Evolutionary conservation across 1,284 basidiomycete genomes (phyloP), one percentile per base, ranked within the genome.

Genomic region (Neolentinus lepideus): DNA sequence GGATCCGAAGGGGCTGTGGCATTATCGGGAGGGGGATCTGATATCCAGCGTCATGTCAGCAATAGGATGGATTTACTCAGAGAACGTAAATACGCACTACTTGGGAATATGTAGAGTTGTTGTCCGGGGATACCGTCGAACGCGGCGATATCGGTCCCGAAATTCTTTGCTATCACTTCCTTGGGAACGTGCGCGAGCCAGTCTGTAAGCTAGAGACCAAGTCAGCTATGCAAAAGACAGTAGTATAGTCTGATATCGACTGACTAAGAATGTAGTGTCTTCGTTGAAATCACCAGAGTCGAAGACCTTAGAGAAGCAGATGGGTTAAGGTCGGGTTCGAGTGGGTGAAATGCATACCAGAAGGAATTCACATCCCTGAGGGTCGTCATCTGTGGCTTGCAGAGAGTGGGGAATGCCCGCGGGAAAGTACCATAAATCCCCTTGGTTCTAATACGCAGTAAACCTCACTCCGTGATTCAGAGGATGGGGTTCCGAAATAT

Each of bases 111-210:
- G 67, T 84, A 87, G 51, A 88, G 73, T 63, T 87, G 78, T 54
- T 79, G 58, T 4, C 72, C 69, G 1, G 83, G 84, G 57, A 86
- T 77, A 58, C 80, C 73, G 48, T 76, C 71, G 66, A 87, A 87
- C 1, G 77, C 78, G 2, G 75, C 71, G 31, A 76, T 67, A 58
- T 75, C 72, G 10, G 75, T 73, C 61, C 80, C 75, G 73, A 89
- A 88, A 67, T 88, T 89, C 71, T 86, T 86, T 51, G 81, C 80
- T 24, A 91, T 73, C 25, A 88, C 85, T 71, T 76, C 74, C 60
- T 74, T 75, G 19, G 79, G 78, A 9, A 84, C 77, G 62, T 88
- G 86, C 2, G 83, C 66, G 25, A 85, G 63, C 84, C 84, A 87
- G 60, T 85, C 83, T 8, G 82, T 84, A 57, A 84, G 64, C 77